A percentile compares a stretch with the other conserved stretches of the same genome.
Evolutionary conservation across 345 rosid genomes (phyloP).

Genomic region (Syzygium aqueum): DNA sequence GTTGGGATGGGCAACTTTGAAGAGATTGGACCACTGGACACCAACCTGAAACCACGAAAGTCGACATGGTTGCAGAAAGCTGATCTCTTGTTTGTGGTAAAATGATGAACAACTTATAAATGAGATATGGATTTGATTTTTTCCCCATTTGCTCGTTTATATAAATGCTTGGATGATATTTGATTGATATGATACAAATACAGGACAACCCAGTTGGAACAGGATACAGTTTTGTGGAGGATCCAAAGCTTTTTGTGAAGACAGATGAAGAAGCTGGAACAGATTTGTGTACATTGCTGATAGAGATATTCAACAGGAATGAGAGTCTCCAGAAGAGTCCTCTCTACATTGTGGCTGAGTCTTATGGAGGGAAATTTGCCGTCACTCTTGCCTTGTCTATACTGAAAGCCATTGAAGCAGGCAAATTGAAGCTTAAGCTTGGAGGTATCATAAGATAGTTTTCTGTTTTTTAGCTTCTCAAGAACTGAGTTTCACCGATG

Average conservation of each 20-base stretch:
- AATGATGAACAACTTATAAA: not conserved
- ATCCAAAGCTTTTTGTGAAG: constrained; percentile 33
- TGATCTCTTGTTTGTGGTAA: constrained; percentile 44
- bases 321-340: constrained; percentile 49
- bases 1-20: constrained; percentile 36
- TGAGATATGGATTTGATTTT: not conserved
- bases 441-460: constrained; percentile 40
- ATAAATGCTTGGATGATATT: not conserved
- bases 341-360: constrained; percentile 73
- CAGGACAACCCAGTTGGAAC: constrained; percentile 47
- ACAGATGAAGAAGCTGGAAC: constrained; percentile 72
- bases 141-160: not conserved
- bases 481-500: not conserved
- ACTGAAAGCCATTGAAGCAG: constrained; percentile 43
- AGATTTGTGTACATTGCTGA: constrained; percentile 58
- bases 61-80: constrained; percentile 44
- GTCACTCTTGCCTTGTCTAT: constrained; percentile 68
- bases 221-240: constrained; percentile 41
- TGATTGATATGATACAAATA: not conserved
- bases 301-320: constrained; percentile 37
- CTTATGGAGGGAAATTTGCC: constrained; percentile 90
- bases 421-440: constrained; percentile 51
- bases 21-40: constrained; percentile 41
- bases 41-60: constrained; percentile 24
- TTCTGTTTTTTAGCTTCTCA: not conserved